Evolutionary conservation across 2,329 filamentous ascomycete species (phyloP), one percentile per base, ranked within the genome.

Genomic region (Microdochium bolleyi): DNA sequence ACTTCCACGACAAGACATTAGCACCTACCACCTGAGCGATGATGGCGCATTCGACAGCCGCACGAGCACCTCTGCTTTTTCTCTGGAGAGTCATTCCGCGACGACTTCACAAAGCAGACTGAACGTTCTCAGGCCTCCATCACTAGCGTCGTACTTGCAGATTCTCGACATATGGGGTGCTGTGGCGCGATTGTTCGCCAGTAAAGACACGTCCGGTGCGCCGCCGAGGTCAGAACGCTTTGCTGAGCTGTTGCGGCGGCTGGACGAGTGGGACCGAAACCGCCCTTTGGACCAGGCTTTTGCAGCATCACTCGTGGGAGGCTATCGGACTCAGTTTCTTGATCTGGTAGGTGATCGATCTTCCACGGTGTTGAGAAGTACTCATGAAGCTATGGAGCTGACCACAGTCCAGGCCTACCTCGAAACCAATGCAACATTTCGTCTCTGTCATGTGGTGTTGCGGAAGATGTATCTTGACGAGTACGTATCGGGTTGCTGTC

Each of bases 391-490:
- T 24, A 25, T n/a, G n/a, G n/a, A n/a, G n/a, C 48, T 46, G 13
- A 24, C 21, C 19, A 13, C 9, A 8, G 16, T 24, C 5, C 24
- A 79, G 77, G 76, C 74, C 1, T 82, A 82, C 60, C 68, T 81
- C 11, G 75, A 75, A 44, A 72, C 80, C 4, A 80, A 78, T 3
- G 80, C 80, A 68, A 74, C 78, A 52, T 72, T 76, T 2, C 72
- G 78, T 2, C 71, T 82, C 4, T 81, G 78, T 61, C 79, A 82
- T 53, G 80, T 82, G 52, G 73, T 82, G 14, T 64, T 80, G 22
- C 73, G 79, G 19, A 76, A 77, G 52, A 72, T 76, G n/a, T 80
- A 80, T 58, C 60, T 81, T 46, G 66, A 70, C 49, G 73, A 79
- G 77, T 80, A 64, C 50, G 72, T 60, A 27, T 27, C 8, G n/a